Evolutionary conservation across 805 yeast species (phyloP).

Genomic region (Scheffersomyces amazonensis): DNA sequence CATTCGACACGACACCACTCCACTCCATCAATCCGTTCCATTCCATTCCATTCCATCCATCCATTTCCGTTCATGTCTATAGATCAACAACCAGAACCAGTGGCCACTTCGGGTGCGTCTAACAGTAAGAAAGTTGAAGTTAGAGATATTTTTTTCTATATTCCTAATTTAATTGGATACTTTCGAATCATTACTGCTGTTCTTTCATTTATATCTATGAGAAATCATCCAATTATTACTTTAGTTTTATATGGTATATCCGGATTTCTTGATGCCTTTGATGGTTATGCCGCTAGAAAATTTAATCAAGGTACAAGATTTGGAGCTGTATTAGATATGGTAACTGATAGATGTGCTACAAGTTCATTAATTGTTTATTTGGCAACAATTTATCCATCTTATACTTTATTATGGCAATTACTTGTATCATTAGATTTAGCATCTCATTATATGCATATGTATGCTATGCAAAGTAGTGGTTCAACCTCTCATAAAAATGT

Average conservation of each 20-base stretch:
- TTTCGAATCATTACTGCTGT: conserved; percentile 78
- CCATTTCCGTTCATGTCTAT: background rate
- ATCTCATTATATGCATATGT: conserved; percentile 98
- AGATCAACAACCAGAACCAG: background rate
- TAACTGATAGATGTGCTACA: conserved; percentile 96
- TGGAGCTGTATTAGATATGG: conserved; percentile 98
- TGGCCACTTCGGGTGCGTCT: background rate
- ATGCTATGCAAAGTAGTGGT: conserved; percentile 82
- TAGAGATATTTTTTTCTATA: conserved; percentile 64
- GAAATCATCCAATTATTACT: conserved; percentile 76
- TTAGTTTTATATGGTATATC: conserved; percentile 78
- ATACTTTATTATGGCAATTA: conserved; percentile 71
- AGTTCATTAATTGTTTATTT: conserved; percentile 87
- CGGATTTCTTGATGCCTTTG: conserved; percentile 92
- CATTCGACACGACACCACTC: background rate
- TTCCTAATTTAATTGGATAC: conserved; percentile 93
- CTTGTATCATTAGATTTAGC: conserved; percentile 84
- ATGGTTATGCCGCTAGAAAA: conserved; percentile 91
- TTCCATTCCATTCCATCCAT: background rate
- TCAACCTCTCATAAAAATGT: conserved; percentile 81
- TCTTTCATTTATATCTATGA: conserved; percentile 79
- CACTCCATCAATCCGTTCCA: background rate
- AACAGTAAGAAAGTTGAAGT: background rate
- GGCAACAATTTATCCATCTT: conserved; percentile 73
- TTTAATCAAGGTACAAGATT: conserved; percentile 85